These are phyloP conservation scores for Apiospora sp. DNA, from an alignment of 2,329 filamentous ascomycete genomes.

Conservation along the genomic window DNA sequence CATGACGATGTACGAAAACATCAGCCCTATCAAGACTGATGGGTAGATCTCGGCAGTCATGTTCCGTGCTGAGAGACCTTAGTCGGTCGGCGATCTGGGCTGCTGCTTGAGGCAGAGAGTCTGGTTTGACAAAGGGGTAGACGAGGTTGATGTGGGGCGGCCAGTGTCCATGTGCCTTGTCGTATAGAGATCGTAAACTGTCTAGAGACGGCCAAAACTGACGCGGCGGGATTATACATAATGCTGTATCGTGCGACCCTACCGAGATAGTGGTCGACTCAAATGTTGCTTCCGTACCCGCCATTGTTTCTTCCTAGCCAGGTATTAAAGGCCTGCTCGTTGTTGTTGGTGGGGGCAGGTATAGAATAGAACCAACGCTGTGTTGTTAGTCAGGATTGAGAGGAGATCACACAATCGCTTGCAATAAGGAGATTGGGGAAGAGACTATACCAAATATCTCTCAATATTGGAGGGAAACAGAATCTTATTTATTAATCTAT, in stretches of 20 bases:
- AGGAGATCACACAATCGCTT: not conserved
- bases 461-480: not conserved
- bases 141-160: slow-evolving; percentile 72
- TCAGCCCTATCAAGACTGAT: slow-evolving; percentile 51
- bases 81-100: slow-evolving; percentile 43
- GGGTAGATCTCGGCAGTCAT: slow-evolving; percentile 27
- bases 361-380: not conserved
- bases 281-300: not conserved
- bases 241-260: slow-evolving; percentile 63
- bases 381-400: not conserved
- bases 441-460: not conserved
- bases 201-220: slow-evolving; percentile 58
- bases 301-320: not conserved
- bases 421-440: not conserved
- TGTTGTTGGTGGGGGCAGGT: not conserved
- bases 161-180: slow-evolving; percentile 68
- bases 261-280: slow-evolving; percentile 23
- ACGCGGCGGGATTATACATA: slow-evolving; percentile 65
- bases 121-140: slow-evolving; percentile 68
- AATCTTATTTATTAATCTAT: not conserved
- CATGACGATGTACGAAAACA: slow-evolving; percentile 57
- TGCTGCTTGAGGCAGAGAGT: slow-evolving; percentile 53
- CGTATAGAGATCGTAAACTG: slow-evolving; percentile 66
- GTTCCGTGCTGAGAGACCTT: slow-evolving; percentile 38
- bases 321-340: not conserved